These are phyloP conservation scores for Nakaseomyces kungkrabaensis DNA, from an alignment of 1,139 yeast species.

Conservation along the genomic window DNA sequence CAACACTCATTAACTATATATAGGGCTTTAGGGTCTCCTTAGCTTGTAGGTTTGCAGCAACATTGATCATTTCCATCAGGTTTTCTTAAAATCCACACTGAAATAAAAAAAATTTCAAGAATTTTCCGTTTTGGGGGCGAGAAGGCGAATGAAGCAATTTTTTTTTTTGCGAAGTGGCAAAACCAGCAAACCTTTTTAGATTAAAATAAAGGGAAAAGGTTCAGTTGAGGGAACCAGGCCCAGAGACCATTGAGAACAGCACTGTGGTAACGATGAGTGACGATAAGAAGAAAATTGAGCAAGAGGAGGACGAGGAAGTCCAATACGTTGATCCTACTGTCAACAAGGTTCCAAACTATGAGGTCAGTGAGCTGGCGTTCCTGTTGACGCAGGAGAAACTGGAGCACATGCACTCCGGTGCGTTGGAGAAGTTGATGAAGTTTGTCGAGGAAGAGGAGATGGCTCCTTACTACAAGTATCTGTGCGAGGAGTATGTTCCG, in stretches of 20 bases:
- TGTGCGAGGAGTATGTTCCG: slow-evolving; percentile 43
- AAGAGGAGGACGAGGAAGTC: slow-evolving; percentile 16
- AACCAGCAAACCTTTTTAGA: neutral
- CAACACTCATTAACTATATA: neutral
- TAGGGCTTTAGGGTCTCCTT: no score
- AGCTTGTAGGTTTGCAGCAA: no score
- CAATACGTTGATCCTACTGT: slow-evolving; percentile 29
- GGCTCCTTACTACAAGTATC: slow-evolving; percentile 77
- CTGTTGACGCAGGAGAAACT: slow-evolving; percentile 39
- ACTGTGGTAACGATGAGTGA: neutral
- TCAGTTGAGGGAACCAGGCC: no score
- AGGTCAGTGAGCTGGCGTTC: slow-evolving; percentile 69
- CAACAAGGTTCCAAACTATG: slow-evolving; percentile 67
- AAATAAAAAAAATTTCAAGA: no score
- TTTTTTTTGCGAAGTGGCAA: neutral
- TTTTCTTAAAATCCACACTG: no score
- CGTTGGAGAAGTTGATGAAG: slow-evolving; percentile 40
- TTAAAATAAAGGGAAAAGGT: no score
- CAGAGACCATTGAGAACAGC: no score
- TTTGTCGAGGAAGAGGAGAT: slow-evolving; percentile 51
- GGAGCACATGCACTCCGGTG: slow-evolving; percentile 30
- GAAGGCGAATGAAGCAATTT: neutral
- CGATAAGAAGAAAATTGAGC: slow-evolving; percentile 6
- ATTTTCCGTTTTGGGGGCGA: neutral
- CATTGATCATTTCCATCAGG: no score